phyloP scores from a whole-genome alignment of 2,329 filamentous ascomycete genomes.

The Sporothrix euskadiensis region DNA sequence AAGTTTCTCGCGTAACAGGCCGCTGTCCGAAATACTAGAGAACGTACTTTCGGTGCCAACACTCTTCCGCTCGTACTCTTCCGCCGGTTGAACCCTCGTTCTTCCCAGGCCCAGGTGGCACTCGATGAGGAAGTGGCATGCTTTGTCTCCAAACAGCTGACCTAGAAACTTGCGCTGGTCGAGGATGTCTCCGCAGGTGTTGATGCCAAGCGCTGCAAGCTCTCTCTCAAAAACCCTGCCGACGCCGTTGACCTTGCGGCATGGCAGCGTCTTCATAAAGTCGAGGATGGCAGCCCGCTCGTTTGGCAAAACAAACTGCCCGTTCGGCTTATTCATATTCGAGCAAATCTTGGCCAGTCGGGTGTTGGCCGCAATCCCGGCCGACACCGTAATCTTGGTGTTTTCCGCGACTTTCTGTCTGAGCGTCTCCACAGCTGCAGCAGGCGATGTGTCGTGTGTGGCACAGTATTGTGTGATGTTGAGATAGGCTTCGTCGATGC shows the following conservation, averaged over 20 bases:
- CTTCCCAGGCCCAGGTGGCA: slow-evolving; percentile 85
- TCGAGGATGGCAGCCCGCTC: slow-evolving; percentile 74
- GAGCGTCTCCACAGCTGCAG: slow-evolving; percentile 75
- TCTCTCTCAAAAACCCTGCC: slow-evolving; percentile 92
- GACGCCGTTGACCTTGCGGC: slow-evolving; percentile 92
- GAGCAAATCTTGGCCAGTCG: slow-evolving; percentile 94
- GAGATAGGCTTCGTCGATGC: slow-evolving; percentile 93
- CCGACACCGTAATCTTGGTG: slow-evolving; percentile 84
- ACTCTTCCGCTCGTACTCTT: slow-evolving; percentile 88
- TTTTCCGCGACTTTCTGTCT: slow-evolving; percentile 72
- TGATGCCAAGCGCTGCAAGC: slow-evolving; percentile 81
- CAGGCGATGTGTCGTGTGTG: slow-evolving; percentile 66
- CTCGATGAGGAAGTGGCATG: slow-evolving; percentile 79
- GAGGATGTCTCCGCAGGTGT: slow-evolving; percentile 87
- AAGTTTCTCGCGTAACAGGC: slow-evolving; percentile 72
- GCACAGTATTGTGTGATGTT: slow-evolving; percentile 88
- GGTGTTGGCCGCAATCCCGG: slow-evolving; percentile 90
- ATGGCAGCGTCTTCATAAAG: slow-evolving; percentile 82
- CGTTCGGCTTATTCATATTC: slow-evolving; percentile 95
- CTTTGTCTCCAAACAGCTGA: slow-evolving; percentile 86
- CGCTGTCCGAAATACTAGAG: slow-evolving; percentile 69
- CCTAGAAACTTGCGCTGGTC: slow-evolving; percentile 69
- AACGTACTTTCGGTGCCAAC: slow-evolving; percentile 95
- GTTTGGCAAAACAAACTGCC: slow-evolving; percentile 75
- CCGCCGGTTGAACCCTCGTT: slow-evolving; percentile 80